Evolutionary conservation across 1,139 yeast species (phyloP).

Genomic region (Pichia cactophila): DNA sequence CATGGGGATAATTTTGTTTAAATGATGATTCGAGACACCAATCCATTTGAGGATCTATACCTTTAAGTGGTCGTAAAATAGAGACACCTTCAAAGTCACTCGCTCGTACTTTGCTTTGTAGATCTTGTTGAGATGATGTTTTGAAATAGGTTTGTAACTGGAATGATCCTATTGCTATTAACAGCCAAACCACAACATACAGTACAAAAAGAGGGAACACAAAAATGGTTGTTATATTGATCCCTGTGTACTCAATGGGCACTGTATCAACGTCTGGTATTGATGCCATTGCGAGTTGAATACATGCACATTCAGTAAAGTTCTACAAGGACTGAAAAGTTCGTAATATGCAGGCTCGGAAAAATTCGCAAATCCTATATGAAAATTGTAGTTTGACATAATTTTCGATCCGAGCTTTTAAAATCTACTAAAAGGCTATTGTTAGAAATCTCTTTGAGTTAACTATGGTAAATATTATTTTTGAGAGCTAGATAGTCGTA

Average conservation of each 20-base stretch:
- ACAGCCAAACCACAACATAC: slow-evolving; percentile 32
- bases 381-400: background rate
- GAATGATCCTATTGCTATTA: slow-evolving; percentile 42
- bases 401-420: background rate
- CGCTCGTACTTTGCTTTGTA: slow-evolving; percentile 15
- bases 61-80: slow-evolving; percentile 76
- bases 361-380: background rate
- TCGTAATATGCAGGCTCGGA: background rate
- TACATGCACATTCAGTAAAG: too few species aligned
- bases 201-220: slow-evolving; percentile 10
- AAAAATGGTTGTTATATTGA: background rate
- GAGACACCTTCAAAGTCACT: slow-evolving; percentile 56
- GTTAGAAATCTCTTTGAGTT: too few species aligned
- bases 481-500: background rate
- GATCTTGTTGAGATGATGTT: slow-evolving; percentile 14
- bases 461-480: too few species aligned
- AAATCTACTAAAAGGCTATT: too few species aligned
- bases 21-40: slow-evolving; percentile 64
- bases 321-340: background rate
- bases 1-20: slow-evolving; percentile 55
- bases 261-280: background rate
- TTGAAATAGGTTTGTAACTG: slow-evolving; percentile 38
- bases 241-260: background rate
- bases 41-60: slow-evolving; percentile 69
- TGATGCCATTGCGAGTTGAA: background rate